Evolutionary conservation across 2,329 filamentous ascomycete species (phyloP), one percentile per base, ranked within the genome.

Genomic region (Apiospora phragmitis): DNA sequence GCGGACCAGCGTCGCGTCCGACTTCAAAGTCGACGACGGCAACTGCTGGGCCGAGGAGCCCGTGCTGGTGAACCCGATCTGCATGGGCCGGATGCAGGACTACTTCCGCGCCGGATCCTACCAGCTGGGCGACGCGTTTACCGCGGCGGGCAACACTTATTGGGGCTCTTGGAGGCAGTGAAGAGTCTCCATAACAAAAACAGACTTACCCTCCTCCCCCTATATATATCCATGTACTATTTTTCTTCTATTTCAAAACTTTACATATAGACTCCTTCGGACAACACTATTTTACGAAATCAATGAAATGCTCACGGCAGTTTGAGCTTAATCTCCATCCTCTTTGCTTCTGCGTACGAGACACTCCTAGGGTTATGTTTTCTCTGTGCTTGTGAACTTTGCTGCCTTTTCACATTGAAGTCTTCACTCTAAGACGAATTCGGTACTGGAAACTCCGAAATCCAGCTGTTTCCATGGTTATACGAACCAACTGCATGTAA

Each of bases 11-110:
- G 59, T 78, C 62, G 73, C 26, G n/a, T 67, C 69, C 29, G 68
- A 70, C 49, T 26, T 47, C 42, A 59, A 32, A 38, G 24, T 55
- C 8, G 66, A 71, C 24, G 29, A 65, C 49, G 55, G 32, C 35
- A 24, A 47, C 41, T 43, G n/a, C 59, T 55, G 38, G 24, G 35
- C 26, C 59, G 21, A 41, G n/a, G 38, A 43, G 38, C 42, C 65
- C 38, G 26, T 71, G 29, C 14, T 69, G 68, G 45, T 59, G 12
- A 79, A 79, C 68, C 77, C 77, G 7, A 68, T 79, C 38, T 70
- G 73, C 12, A 79, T 79, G 78, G 78, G 78, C 24, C 73, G 77
- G 67, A 79, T 79, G 78, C 76, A 78, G 71, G 78, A 78, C 16
- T 79, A 79, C 51, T 79, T 79, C 66, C 74, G 77, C 26, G 76